Evolutionary conservation across 2,329 filamentous ascomycete genomes (phyloP), one percentile per base, ranked within the genome.

Genomic region (Microcera coccophila): DNA sequence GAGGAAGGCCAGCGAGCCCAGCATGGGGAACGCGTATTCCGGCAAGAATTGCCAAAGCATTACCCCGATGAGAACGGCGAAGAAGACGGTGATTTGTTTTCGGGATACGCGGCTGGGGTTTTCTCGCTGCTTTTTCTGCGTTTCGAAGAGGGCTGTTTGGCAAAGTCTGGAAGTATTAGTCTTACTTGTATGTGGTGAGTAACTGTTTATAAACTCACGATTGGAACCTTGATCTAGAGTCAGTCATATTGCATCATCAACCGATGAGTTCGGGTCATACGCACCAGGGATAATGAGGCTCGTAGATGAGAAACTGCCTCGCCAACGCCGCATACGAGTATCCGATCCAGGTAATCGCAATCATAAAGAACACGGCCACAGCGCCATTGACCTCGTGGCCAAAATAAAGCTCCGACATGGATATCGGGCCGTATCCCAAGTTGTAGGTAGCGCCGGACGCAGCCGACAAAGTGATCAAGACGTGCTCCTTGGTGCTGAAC

Each of bases 11-110:
- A 82, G 65, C 0, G 79, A 81, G 7, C 72, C 75, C 2, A 79
- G 65, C 57, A 82, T 75, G 0, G 78, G 78, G 43, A 82, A 82
- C 1, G 75, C 69, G 39, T 72, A 82, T 55, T 82, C 78, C 1
- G 79, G 79, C 0, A 82, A 60, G 46, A 82, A 82, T 44, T 83
- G 78, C 79, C 79, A 83, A 1, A 79, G 49, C 0, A 72, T 77
- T 40, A 81, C 68, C 4, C 67, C 77, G 0, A 73, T 44, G 1
- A 82, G 63, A 0, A 72, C 68, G 9, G 67, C 58, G 60, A 80
- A 81, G 60, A 82, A 82, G 2, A 81, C 66, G 29, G 65, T 69
- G 60, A 77, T 79, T 54, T 80, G 78, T 38, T 72, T 74, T 33
- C 69, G 67, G 1, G 75, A 74, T 2, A 72, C 52, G 1, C 64